phyloP scores from a whole-genome alignment of 352 stramenopile genomes.

The Phytophthora sojae region DNA sequence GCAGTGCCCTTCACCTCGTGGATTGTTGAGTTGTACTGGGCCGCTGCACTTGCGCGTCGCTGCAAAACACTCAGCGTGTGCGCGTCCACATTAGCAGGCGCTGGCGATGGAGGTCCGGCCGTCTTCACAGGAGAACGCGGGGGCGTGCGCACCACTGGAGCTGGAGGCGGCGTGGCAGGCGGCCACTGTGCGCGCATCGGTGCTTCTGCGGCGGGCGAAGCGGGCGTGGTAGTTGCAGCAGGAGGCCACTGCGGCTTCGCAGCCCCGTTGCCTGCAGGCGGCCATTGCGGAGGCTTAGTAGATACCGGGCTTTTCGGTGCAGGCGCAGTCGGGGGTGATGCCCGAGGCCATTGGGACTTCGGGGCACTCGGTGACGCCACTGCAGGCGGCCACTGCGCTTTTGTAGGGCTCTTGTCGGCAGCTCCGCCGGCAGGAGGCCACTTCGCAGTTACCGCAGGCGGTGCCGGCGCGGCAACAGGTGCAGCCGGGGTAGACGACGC shows the following conservation, averaged over 20 bases:
- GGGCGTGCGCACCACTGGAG: constrained; percentile 31
- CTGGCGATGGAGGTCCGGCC: constrained; percentile 8
- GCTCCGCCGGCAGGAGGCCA: constrained; percentile 22
- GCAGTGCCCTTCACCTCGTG: constrained; percentile 84
- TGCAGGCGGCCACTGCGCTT: constrained; percentile 49
- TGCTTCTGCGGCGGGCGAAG: constrained; percentile 12
- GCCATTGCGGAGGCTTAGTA: constrained; percentile 27
- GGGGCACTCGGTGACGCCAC: constrained; percentile 21
- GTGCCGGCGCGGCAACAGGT: constrained; percentile 19
- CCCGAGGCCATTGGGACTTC: constrained; percentile 40
- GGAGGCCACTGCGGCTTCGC: constrained; percentile 56
- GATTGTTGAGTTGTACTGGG: constrained; percentile 73
- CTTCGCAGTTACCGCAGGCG: constrained; percentile 13
- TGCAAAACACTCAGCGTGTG: constrained; percentile 70
- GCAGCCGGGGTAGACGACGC: constrained; percentile 19
- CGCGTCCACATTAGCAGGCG: constrained; percentile 38
- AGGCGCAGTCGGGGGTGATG: constrained; percentile 30
- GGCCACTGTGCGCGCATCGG: constrained; percentile 63
- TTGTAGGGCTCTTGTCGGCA: constrained; percentile 25
- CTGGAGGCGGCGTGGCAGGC: constrained; percentile 41
- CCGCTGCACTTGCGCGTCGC: constrained; percentile 64
- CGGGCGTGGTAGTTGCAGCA: not conserved
- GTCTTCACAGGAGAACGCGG: constrained; percentile 29
- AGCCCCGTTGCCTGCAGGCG: constrained; percentile 21
- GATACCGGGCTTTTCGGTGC: constrained; percentile 28